These are phyloP conservation scores for Suillus americanus DNA, from an alignment of 768 basidiomycete species.

Conservation along the genomic window DNA sequence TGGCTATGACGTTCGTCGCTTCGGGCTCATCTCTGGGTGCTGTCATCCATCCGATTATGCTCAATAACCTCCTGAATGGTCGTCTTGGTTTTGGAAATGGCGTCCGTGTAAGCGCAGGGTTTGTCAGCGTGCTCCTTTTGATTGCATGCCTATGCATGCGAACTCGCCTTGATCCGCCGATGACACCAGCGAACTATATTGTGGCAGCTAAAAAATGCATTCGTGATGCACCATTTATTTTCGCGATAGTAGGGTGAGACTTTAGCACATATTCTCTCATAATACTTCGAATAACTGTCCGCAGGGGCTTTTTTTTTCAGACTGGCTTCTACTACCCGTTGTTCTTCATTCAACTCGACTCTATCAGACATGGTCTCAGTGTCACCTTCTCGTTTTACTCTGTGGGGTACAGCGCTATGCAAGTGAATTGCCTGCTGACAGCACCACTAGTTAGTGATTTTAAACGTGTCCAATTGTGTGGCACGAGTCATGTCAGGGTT, in stretches of 20 bases:
- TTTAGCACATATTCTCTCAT: neutral
- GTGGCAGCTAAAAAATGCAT: conserved; percentile 1
- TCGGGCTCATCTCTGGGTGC: conserved; percentile 31
- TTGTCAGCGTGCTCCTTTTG: conserved; percentile 35
- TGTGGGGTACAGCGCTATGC: conserved; percentile 26
- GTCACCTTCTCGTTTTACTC: conserved; percentile 48
- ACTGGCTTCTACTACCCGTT: conserved; percentile 46
- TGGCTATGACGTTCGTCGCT: conserved; percentile 40
- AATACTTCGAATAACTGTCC: neutral
- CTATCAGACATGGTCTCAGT: conserved; percentile 43
- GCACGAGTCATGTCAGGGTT: conserved; percentile 33
- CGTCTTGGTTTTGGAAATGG: conserved; percentile 36
- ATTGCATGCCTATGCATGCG: conserved; percentile 26
- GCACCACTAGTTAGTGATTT: conserved; percentile 27
- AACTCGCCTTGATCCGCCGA: conserved; percentile 36
- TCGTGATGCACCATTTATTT: conserved; percentile 7
- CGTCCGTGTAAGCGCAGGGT: conserved; percentile 41
- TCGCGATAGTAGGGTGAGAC: conserved; percentile 3
- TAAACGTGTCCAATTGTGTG: conserved; percentile 28
- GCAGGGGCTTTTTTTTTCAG: conserved; percentile 18
- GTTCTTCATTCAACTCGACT: conserved; percentile 52
- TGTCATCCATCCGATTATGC: conserved; percentile 24
- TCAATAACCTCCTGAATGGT: conserved; percentile 17
- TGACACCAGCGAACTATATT: conserved; percentile 7
- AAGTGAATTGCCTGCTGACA: neutral